Percentiles rank a stretch among this genome's conserved stretches.
Conservation (phyloP, 2,329 filamentous ascomycete species). For the Sarocladium strictum region DNA sequence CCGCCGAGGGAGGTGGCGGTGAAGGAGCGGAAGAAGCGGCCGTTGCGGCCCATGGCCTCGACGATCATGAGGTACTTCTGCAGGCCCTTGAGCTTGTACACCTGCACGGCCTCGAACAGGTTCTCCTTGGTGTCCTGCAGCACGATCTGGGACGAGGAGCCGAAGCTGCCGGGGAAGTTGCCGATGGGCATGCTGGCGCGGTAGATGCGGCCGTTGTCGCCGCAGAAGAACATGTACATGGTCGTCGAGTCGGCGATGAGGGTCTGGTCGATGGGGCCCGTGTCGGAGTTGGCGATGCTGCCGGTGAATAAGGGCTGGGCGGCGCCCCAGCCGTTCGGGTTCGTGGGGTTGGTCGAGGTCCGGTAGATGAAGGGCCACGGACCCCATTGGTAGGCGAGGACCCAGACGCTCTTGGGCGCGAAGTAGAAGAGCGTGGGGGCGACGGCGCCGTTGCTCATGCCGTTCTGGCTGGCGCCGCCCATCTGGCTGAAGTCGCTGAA, state of each 20-base stretch:
- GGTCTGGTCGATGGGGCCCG: slow-evolving; percentile 54
- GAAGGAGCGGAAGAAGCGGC: slow-evolving; percentile 60
- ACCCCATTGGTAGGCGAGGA: slow-evolving; percentile 59
- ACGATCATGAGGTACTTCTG: slow-evolving; percentile 58
- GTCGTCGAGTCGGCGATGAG: slow-evolving; percentile 51
- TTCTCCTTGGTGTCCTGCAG: slow-evolving; percentile 47
- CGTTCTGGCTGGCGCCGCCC: slow-evolving; percentile 42
- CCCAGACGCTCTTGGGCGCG: slow-evolving; percentile 51
- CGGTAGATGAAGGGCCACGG: slow-evolving; percentile 50
- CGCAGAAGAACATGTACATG: slow-evolving; percentile 62
- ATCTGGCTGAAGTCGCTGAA: slow-evolving; percentile 49
- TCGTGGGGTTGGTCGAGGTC: slow-evolving; percentile 50
- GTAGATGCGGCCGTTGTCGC: slow-evolving; percentile 62
- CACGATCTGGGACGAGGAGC: slow-evolving; percentile 39
- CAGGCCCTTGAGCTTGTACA: slow-evolving; percentile 51
- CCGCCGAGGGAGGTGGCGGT: slow-evolving; percentile 50
- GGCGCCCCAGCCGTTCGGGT: slow-evolving; percentile 49
- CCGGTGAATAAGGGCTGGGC: slow-evolving; percentile 49
- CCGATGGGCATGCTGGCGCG: slow-evolving; percentile 53
- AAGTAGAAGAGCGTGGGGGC: slow-evolving; percentile 59
- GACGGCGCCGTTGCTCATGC: slow-evolving; percentile 39
- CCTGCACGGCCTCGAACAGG: slow-evolving; percentile 59
- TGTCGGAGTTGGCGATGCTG: slow-evolving; percentile 43
- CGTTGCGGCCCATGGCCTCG: slow-evolving; percentile 49
- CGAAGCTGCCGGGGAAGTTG: slow-evolving; percentile 55